A percentile compares a stretch with the other conserved stretches of the same genome.
Evolutionary conservation across 768 basidiomycete genomes (phyloP).

Genomic region (Lactarius vividus): DNA sequence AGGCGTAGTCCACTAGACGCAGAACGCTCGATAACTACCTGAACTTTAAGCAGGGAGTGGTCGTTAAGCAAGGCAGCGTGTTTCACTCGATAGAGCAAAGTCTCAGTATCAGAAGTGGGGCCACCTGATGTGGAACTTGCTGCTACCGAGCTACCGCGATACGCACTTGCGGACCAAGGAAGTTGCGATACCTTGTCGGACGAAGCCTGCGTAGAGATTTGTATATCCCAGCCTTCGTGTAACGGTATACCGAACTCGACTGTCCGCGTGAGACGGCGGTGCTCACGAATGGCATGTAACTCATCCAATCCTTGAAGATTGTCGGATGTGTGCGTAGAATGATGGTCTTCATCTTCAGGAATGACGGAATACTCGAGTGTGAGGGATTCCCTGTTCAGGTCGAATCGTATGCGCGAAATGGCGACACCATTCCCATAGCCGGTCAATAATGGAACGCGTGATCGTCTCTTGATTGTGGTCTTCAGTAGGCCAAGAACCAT

Average conservation of each 20-base stretch:
- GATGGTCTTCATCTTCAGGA: slow-evolving; percentile 61
- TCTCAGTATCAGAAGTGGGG: slow-evolving; percentile 45
- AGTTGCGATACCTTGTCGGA: slow-evolving; percentile 67
- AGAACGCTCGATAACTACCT: slow-evolving; percentile 76
- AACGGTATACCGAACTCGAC: slow-evolving; percentile 80
- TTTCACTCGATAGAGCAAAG: slow-evolving; percentile 59
- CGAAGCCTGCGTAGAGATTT: slow-evolving; percentile 70
- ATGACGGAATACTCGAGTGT: slow-evolving; percentile 82
- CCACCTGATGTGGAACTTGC: slow-evolving; percentile 35
- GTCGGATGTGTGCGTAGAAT: slow-evolving; percentile 33
- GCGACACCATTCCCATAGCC: slow-evolving; percentile 82
- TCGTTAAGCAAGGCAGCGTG: slow-evolving; percentile 71
- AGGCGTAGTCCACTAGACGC: slow-evolving; percentile 75
- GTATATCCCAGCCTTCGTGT: slow-evolving; percentile 83
- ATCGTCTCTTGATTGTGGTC: slow-evolving; percentile 72
- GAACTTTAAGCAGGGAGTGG: slow-evolving; percentile 79
- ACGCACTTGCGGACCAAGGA: slow-evolving; percentile 69
- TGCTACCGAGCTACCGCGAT: slow-evolving; percentile 40
- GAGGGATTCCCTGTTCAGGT: slow-evolving; percentile 78
- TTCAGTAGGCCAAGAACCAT: slow-evolving; percentile 82
- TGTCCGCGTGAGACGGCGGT: slow-evolving; percentile 65
- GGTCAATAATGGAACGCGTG: slow-evolving; percentile 67
- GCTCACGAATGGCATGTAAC: slow-evolving; percentile 61
- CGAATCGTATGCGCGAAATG: slow-evolving; percentile 75
- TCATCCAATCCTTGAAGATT: slow-evolving; percentile 56